Percentiles rank a stretch among this genome's conserved stretches.
These are phyloP conservation scores for Ceratobasidium sp. DNA, from an alignment of 1,284 basidiomycete genomes.

Conservation along the genomic window DNA sequence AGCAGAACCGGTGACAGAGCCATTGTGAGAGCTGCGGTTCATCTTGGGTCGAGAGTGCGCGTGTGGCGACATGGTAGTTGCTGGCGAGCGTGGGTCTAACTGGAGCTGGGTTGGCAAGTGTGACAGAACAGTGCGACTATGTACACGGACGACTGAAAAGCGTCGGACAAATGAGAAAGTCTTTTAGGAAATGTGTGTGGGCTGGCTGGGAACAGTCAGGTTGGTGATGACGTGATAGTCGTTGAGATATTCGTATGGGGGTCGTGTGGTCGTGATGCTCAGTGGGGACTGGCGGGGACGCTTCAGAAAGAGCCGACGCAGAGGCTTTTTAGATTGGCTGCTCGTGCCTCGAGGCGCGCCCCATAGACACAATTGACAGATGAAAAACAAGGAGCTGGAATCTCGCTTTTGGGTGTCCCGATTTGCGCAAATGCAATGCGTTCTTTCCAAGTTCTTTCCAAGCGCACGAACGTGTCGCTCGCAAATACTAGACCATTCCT, in stretches of 20 bases:
- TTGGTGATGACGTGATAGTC: constrained; percentile 35
- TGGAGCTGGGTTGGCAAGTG: background rate
- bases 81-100: constrained; percentile 24
- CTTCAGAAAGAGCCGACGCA: constrained; percentile 4
- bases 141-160: constrained; percentile 13
- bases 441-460: background rate
- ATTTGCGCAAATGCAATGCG: constrained; percentile 19
- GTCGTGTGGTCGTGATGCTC: constrained; percentile 28
- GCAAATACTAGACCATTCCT: constrained; percentile 37
- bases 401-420: constrained; percentile 30
- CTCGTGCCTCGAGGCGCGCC: constrained; percentile 38
- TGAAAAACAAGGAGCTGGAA: constrained; percentile 17
- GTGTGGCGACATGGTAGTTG: constrained; percentile 29
- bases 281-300: constrained; percentile 32
- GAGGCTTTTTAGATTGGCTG: constrained; percentile 22
- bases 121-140: constrained; percentile 7
- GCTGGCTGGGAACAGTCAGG: constrained; percentile 18
- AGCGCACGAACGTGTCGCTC: background rate
- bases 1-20: constrained; percentile 26
- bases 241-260: constrained; percentile 29
- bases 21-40: constrained; percentile 28
- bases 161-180: constrained; percentile 11
- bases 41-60: constrained; percentile 27
- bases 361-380: constrained; percentile 6
- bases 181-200: constrained; percentile 8